phyloP scores from a whole-genome alignment of 148 eudicot species.

The Rhododendron molle region DNA sequence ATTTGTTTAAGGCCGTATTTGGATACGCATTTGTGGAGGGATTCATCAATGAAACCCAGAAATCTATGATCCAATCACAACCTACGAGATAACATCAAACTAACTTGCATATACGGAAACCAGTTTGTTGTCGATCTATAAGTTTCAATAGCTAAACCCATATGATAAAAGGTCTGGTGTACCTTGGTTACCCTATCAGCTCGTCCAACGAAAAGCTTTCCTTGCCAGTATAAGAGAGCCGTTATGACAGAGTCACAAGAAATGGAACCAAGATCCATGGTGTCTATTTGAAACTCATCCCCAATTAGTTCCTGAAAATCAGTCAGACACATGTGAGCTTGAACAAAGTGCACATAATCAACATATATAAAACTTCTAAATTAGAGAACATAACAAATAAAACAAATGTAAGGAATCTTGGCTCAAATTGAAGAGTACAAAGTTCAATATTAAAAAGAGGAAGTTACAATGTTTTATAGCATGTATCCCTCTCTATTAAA shows the following conservation, averaged over 20 bases:
- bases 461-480: not conserved
- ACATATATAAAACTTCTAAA: not conserved
- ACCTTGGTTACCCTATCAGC: conserved; percentile 78
- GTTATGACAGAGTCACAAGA: conserved; percentile 70
- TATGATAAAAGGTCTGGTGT: not conserved
- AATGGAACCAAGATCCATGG: conserved; percentile 49
- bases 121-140: not conserved
- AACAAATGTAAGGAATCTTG: not conserved
- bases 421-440: not conserved
- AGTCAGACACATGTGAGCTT: not conserved
- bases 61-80: not conserved
- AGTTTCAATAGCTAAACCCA: not conserved
- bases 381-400: not conserved
- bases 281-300: conserved; percentile 40
- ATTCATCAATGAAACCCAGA: not conserved
- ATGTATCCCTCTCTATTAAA: not conserved
- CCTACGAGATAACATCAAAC: not conserved
- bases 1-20: not conserved
- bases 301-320: conserved; percentile 47
- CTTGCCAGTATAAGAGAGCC: conserved; percentile 50
- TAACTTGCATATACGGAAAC: not conserved
- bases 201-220: conserved; percentile 69
- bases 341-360: not conserved
- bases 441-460: not conserved
- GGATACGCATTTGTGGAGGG: not conserved